phyloP scores from a whole-genome alignment of 371 early-diverging fungal species.

The Gilbertella persicaria region DNA sequence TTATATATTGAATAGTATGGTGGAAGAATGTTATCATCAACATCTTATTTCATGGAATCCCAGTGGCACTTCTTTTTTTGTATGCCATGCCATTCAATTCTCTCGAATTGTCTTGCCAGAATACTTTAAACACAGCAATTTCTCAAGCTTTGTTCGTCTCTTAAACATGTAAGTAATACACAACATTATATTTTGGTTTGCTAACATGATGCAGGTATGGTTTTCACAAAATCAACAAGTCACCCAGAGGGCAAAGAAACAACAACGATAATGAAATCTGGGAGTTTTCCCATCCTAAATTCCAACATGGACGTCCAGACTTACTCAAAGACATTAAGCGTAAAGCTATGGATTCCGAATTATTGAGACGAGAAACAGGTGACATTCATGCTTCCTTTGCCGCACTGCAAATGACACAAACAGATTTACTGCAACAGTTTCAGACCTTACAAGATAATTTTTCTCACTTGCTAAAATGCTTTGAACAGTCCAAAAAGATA shows the following conservation, averaged over 20 bases:
- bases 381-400: constrained; percentile 69
- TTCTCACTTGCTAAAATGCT: constrained; percentile 61
- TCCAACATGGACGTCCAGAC: constrained; percentile 47
- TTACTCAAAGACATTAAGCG: constrained; percentile 46
- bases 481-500: constrained; percentile 62
- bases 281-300: constrained; percentile 54
- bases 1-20: constrained; percentile 56
- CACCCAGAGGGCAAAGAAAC: constrained; percentile 64
- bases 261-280: constrained; percentile 64
- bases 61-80: constrained; percentile 83
- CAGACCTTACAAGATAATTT: constrained; percentile 63
- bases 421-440: constrained; percentile 66
- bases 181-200: too few species aligned
- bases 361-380: constrained; percentile 66
- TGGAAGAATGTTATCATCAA: constrained; percentile 70
- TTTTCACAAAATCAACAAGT: constrained; percentile 63
- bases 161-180: constrained; percentile 70
- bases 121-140: constrained; percentile 72
- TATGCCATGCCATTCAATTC: constrained; percentile 84
- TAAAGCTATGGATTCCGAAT: constrained; percentile 73
- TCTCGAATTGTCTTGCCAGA: constrained; percentile 75
- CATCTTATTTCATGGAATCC: constrained; percentile 81
- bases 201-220: constrained; percentile 46
- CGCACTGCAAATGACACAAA: constrained; percentile 65
- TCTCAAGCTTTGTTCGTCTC: constrained; percentile 49